These are phyloP conservation scores for Bombardia bombarda DNA, from an alignment of 495 filamentous ascomycete genomes.

Conservation along the genomic window DNA sequence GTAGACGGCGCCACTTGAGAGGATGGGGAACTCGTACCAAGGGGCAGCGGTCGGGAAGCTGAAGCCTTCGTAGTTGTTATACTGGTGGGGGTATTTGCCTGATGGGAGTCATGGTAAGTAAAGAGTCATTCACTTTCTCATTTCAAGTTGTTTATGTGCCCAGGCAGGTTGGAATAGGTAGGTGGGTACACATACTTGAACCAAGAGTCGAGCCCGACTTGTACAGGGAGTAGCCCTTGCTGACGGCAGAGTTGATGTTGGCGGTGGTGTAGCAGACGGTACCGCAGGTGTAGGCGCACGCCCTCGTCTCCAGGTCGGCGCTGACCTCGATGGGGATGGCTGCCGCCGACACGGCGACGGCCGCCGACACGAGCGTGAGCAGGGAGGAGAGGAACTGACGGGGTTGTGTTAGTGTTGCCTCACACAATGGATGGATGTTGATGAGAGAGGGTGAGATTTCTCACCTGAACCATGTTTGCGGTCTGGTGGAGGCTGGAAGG, in stretches of 20 bases:
- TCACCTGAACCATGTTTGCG: not conserved
- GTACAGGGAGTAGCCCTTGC: conserved; percentile 42
- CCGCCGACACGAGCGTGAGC: conserved; percentile 20
- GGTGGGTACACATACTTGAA: conserved; percentile 19
- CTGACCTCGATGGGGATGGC: conserved; percentile 9
- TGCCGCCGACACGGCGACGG: conserved; percentile 21
- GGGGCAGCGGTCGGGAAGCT: conserved; percentile 47
- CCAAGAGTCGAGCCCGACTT: conserved; percentile 33
- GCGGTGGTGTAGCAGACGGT: conserved; percentile 27
- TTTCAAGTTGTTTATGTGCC: not conserved
- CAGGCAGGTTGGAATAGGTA: not conserved
- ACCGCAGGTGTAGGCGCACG: conserved; percentile 32
- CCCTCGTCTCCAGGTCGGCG: conserved; percentile 14
- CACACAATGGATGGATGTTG: too few species aligned
- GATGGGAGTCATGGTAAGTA: conserved; percentile 2
- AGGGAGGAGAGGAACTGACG: conserved; percentile 23
- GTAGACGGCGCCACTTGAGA: conserved; percentile 45
- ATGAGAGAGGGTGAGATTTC: not conserved
- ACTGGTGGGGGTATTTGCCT: conserved; percentile 59
- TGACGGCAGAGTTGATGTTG: conserved; percentile 40
- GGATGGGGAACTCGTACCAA: conserved; percentile 68
- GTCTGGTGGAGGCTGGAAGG: not conserved
- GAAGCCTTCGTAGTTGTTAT: conserved; percentile 70
- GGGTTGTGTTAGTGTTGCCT: not conserved
- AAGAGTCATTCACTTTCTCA: not conserved